Conservation (phyloP, 2,329 filamentous ascomycete species). For the Sphaerulina musiva region DNA sequence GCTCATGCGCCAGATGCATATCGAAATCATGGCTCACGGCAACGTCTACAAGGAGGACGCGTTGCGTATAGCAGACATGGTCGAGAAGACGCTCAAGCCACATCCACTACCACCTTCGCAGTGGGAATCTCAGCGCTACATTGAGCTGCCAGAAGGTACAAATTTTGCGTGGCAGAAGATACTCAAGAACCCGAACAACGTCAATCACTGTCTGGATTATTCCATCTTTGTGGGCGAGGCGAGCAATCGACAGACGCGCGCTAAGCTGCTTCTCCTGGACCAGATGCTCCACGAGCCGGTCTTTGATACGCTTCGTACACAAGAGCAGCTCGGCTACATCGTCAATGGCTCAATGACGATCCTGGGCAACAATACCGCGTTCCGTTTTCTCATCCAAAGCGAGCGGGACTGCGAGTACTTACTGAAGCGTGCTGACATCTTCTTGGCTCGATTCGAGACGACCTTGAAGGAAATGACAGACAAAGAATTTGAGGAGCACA, state of each 20-base stretch:
- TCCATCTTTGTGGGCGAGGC: constrained; percentile 39
- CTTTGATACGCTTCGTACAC: constrained; percentile 90
- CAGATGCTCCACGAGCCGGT: constrained; percentile 90
- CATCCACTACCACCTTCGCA: constrained; percentile 67
- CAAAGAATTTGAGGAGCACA: constrained; percentile 81
- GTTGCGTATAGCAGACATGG: constrained; percentile 71
- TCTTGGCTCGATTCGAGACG: constrained; percentile 62
- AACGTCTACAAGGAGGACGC: constrained; percentile 94
- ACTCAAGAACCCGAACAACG: constrained; percentile 78
- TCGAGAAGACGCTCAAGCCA: constrained; percentile 71
- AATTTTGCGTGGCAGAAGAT: constrained; percentile 78
- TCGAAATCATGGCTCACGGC: constrained; percentile 82
- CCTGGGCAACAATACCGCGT: constrained; percentile 67
- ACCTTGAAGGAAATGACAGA: constrained; percentile 70
- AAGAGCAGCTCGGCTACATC: constrained; percentile 95
- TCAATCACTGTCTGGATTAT: constrained; percentile 54
- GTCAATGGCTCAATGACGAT: constrained; percentile 76
- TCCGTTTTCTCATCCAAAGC: constrained; percentile 87
- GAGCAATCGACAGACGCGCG: constrained; percentile 60
- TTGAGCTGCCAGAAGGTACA: constrained; percentile 70
- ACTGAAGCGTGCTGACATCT: constrained; percentile 79
- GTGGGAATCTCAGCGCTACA: constrained; percentile 69
- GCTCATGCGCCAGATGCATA: constrained; percentile 72
- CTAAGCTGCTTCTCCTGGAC: constrained; percentile 72
- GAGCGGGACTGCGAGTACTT: constrained; percentile 79